These are phyloP conservation scores for Breviolum minutum DNA, from an alignment of 73 alveolate species.

Conservation along the genomic window DNA sequence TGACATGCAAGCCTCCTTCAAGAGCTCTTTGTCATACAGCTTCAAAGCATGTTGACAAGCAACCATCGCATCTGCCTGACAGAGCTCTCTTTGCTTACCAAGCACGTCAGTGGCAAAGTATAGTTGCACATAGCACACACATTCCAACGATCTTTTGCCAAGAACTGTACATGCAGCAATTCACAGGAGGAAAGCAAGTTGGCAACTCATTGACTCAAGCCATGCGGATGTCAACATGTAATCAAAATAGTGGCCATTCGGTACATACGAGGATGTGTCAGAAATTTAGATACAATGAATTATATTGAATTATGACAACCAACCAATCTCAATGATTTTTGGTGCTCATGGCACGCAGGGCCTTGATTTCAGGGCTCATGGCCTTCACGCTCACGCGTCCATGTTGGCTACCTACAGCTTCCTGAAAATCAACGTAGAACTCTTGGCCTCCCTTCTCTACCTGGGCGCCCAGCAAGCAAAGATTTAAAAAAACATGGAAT, in stretches of 20 bases:
- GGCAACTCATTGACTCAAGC: background rate
- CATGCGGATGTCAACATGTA: background rate
- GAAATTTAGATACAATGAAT: background rate
- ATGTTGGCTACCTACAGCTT: constrained; percentile 84
- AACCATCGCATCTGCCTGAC: constrained; percentile 25
- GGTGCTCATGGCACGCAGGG: background rate
- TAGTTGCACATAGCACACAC: background rate
- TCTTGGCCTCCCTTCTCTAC: constrained; percentile 75
- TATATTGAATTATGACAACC: background rate
- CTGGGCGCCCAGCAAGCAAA: background rate
- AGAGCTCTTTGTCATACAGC: background rate
- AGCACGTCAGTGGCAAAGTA: background rate
- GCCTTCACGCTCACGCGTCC: constrained; percentile 85
- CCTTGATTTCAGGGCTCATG: constrained; percentile 94
- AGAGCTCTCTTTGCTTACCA: background rate
- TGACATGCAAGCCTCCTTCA: background rate
- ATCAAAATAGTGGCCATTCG: too few species aligned
- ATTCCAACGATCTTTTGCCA: background rate
- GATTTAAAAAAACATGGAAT: background rate
- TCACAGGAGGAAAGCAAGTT: background rate
- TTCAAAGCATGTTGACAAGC: constrained; percentile 2
- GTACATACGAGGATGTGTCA: too few species aligned
- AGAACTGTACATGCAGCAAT: background rate
- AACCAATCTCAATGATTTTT: background rate
- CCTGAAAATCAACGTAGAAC: constrained; percentile 86